These are phyloP conservation scores for Collybiopsis luxurians DNA, from an alignment of 768 basidiomycete species.

Conservation along the genomic window DNA sequence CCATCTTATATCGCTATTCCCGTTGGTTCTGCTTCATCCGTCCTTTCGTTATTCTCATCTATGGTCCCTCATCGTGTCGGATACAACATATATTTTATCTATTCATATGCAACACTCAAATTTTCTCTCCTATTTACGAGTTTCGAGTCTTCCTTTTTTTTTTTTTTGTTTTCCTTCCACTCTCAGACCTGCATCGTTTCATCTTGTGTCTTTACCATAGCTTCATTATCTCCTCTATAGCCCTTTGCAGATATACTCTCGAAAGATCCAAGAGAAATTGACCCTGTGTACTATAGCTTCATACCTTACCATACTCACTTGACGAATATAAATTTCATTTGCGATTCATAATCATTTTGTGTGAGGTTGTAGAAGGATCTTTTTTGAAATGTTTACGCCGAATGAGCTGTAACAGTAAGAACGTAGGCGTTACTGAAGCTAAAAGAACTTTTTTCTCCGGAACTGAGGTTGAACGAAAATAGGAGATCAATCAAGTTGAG, in stretches of 20 bases:
- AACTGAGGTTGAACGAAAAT: too few species aligned
- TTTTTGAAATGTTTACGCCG: too few species aligned
- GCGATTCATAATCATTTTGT: too few species aligned
- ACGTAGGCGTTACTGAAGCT: too few species aligned
- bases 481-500: too few species aligned
- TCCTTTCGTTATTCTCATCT: neutral
- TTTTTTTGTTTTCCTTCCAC: neutral
- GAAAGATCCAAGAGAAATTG: neutral
- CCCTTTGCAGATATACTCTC: too few species aligned
- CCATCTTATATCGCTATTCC: neutral
- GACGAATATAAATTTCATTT: too few species aligned
- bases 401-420: too few species aligned
- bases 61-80: neutral
- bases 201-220: too few species aligned
- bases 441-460: too few species aligned
- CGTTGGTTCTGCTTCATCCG: neutral
- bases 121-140: neutral
- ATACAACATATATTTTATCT: neutral
- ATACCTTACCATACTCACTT: neutral
- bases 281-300: neutral
- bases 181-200: neutral
- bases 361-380: too few species aligned
- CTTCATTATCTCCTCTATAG: too few species aligned
- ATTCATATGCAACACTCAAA: neutral
- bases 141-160: neutral